Base-by-base conservation (phyloP, 139 green algal genomes). In the Chlorella sp. region DNA sequence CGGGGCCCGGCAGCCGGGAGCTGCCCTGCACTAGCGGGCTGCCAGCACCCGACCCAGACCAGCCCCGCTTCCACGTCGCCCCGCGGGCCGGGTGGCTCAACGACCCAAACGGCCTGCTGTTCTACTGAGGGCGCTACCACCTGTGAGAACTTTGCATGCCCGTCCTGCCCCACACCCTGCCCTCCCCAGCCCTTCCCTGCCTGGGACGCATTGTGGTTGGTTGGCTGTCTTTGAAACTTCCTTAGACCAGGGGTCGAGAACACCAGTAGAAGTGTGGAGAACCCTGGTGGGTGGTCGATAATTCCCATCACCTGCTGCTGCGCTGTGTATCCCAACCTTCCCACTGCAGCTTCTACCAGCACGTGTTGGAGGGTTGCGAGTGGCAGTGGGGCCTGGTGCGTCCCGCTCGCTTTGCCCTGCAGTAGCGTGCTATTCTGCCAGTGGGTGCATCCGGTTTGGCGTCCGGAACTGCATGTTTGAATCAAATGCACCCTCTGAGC, bases 331-430 rank as follows among this genome's bases (percentile, higher is more conserved):
- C 83, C n/a, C 37, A 14, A n/a, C 21, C 2, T 5, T 68, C 36
- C 37, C 12, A 21, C 24, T 66, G 34, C 91, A 96, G 94, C 83
- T 98, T 98, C 77, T 98, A 97, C 68, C 96, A 98, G 91, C 95
- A 97, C 66, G 90, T 95, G 30, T 69, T 87, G 18, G 79, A 95
- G 78, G 93, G 91, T 22, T 96, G 94, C 88, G 94, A 97, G 81
- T 98, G 96, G 96, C 91, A 96, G 42, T 98, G 96, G 89, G 96
- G 96, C 78, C 91, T 98, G 42, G 93, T 93, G 76, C 37, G 77
- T n/a, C n/a, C n/a, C 26, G 78, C 40, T 14, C 21, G 64, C 64
- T 14, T n/a, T 78, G 32, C 36, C 71, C 71, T 78, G 71, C n/a
- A n/a, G n/a, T n/a, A n/a, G n/a, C n/a, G n/a, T n/a, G n/a, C n/a